Conservation (phyloP, 345 rosid species). For the Salix exigua region DNA sequence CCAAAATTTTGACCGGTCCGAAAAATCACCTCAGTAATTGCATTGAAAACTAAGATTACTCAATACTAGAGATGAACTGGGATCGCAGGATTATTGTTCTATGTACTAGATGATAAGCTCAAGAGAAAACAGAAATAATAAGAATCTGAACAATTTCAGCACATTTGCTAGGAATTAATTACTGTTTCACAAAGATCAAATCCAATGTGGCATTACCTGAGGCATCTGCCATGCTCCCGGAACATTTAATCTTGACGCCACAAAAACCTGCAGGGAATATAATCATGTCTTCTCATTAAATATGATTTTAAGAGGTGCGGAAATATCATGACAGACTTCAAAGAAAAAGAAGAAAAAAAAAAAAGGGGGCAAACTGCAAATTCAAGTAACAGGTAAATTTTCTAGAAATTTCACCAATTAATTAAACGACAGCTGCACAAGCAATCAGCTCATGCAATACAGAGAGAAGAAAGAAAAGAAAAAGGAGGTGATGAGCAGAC, state of each 20-base stretch:
- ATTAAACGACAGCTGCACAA: neutral
- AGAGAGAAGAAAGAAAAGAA: neutral
- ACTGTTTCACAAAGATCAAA: neutral
- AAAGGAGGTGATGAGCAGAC: constrained; percentile 25
- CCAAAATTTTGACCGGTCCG: neutral
- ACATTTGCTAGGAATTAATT: neutral
- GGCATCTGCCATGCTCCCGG: constrained; percentile 99
- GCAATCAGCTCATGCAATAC: neutral
- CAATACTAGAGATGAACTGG: neutral
- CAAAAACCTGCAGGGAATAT: constrained; percentile 58
- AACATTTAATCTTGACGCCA: constrained; percentile 93
- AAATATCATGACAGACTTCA: too few relatives aligned
- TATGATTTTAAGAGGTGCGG: neutral
- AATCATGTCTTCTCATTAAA: neutral
- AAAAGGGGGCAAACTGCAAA: neutral
- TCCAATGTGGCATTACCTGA: constrained; percentile 49
- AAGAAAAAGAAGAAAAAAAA: too few relatives aligned
- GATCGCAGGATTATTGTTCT: neutral
- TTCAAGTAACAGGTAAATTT: neutral
- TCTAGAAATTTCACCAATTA: neutral
- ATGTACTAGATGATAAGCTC: neutral
- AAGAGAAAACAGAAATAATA: neutral
- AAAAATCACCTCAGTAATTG: neutral
- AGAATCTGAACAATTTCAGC: neutral
- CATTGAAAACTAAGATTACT: neutral